These are phyloP conservation scores for Tuber umbilicatum DNA, from an alignment of 495 filamentous ascomycete genomes.

Conservation along the genomic window DNA sequence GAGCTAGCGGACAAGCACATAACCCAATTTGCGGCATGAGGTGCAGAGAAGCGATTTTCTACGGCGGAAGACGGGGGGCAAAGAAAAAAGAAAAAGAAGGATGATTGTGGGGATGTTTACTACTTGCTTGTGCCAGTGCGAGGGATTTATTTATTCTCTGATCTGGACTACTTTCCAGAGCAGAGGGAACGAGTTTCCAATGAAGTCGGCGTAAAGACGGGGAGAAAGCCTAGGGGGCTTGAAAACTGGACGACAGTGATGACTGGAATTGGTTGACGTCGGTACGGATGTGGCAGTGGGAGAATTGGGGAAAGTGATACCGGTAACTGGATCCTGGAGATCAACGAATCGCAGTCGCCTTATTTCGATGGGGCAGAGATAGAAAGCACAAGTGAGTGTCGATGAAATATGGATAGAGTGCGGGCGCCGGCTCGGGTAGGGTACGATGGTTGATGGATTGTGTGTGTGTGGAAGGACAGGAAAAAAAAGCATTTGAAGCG, in stretches of 20 bases:
- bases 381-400: neutral
- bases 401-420: neutral
- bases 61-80: neutral
- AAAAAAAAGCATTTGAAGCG: neutral
- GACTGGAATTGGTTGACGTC: neutral
- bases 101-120: constrained; percentile 6
- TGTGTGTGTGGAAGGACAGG: neutral
- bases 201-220: neutral
- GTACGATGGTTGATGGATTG: neutral
- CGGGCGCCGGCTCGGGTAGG: neutral
- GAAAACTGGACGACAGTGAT: neutral
- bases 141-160: constrained; percentile 3
- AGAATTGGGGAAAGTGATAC: neutral
- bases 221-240: neutral
- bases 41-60: neutral
- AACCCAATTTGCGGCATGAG: neutral
- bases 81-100: neutral
- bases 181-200: neutral
- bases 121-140: constrained; percentile 1
- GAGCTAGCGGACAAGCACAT: neutral
- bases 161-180: constrained; percentile 6
- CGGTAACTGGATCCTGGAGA: neutral
- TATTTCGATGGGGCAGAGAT: neutral
- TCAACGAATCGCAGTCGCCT: neutral
- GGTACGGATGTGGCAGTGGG: neutral